Evolutionary conservation across 2,329 filamentous ascomycete genomes (phyloP).

Genomic region (Botryotinia convoluta): DNA sequence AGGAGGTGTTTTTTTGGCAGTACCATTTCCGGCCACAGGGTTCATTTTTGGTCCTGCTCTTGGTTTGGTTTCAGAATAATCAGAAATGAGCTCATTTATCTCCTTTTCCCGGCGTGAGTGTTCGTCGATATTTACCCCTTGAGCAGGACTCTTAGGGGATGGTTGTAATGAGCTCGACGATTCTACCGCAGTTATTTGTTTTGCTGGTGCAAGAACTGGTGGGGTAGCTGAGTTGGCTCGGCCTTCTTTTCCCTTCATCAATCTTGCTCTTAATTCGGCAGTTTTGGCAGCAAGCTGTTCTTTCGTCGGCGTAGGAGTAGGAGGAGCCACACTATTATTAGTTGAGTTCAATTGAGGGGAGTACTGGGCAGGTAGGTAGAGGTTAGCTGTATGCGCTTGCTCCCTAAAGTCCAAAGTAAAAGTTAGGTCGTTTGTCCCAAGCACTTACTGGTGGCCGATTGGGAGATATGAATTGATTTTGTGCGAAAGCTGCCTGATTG

Average conservation of each 20-base stretch:
- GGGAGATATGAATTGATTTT: constrained; percentile 30
- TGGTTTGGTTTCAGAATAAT: constrained; percentile 30
- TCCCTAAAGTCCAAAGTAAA: background rate
- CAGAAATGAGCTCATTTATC: constrained; percentile 34
- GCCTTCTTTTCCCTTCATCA: constrained; percentile 32
- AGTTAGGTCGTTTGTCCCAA: constrained; percentile 6
- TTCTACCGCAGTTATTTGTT: constrained; percentile 19
- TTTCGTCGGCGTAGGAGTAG: constrained; percentile 24
- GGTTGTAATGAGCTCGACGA: constrained; percentile 24
- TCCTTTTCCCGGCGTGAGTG: constrained; percentile 30
- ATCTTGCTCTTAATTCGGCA: constrained; percentile 36
- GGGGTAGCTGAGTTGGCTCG: constrained; percentile 31
- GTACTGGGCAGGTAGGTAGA: constrained; percentile 25
- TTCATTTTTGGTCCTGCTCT: constrained; percentile 25
- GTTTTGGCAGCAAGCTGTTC: constrained; percentile 35
- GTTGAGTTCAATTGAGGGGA: constrained; percentile 27
- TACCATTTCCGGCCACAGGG: constrained; percentile 19
- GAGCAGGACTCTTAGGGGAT: constrained; percentile 26
- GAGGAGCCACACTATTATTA: constrained; percentile 20
- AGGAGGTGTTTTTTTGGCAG: background rate
- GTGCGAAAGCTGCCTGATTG: constrained; percentile 29
- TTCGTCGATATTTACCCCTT: background rate
- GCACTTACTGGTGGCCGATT: constrained; percentile 31
- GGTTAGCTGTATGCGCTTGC: constrained; percentile 25
- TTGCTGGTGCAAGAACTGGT: constrained; percentile 22